Evolutionary conservation across 768 basidiomycete genomes (phyloP).

Genomic region (Xanthoconium stramineum): DNA sequence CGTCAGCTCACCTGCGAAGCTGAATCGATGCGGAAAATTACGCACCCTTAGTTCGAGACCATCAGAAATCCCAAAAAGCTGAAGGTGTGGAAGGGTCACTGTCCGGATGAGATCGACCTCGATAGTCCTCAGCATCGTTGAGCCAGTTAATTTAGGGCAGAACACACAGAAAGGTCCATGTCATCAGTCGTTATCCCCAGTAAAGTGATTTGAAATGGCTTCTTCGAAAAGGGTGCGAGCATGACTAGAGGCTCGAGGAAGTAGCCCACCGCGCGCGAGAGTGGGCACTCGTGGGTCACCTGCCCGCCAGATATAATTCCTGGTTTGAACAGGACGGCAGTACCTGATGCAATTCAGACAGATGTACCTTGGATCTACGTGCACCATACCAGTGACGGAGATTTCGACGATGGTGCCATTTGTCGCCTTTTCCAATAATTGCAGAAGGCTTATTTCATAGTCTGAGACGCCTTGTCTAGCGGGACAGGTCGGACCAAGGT

Average conservation of each 20-base stretch:
- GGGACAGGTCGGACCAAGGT: not conserved
- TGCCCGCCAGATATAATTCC: constrained; percentile 85
- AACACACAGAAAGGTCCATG: constrained; percentile 80
- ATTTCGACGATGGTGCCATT: constrained; percentile 97
- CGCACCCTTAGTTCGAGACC: constrained; percentile 84
- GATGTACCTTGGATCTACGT: not conserved
- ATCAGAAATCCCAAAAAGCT: constrained; percentile 86
- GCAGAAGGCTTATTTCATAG: constrained; percentile 87
- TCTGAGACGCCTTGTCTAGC: constrained; percentile 44
- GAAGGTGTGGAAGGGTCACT: constrained; percentile 86
- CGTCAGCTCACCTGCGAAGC: not conserved
- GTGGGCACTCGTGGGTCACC: constrained; percentile 82
- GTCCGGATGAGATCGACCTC: constrained; percentile 89
- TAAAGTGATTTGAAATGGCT: constrained; percentile 73
- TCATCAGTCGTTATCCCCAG: constrained; percentile 92
- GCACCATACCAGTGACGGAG: constrained; percentile 78
- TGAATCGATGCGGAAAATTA: not conserved
- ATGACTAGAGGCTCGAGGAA: constrained; percentile 89
- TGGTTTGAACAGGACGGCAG: constrained; percentile 87
- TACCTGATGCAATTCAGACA: constrained; percentile 52
- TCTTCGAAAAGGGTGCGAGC: constrained; percentile 92
- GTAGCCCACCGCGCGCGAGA: constrained; percentile 88
- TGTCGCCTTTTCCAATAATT: constrained; percentile 85
- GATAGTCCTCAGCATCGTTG: constrained; percentile 1
- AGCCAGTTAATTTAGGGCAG: constrained; percentile 8